A percentile compares a stretch with the other conserved stretches of the same genome.
Conservation (phyloP, 2,329 filamentous ascomycete species). For the Lachnellula suecica region DNA sequence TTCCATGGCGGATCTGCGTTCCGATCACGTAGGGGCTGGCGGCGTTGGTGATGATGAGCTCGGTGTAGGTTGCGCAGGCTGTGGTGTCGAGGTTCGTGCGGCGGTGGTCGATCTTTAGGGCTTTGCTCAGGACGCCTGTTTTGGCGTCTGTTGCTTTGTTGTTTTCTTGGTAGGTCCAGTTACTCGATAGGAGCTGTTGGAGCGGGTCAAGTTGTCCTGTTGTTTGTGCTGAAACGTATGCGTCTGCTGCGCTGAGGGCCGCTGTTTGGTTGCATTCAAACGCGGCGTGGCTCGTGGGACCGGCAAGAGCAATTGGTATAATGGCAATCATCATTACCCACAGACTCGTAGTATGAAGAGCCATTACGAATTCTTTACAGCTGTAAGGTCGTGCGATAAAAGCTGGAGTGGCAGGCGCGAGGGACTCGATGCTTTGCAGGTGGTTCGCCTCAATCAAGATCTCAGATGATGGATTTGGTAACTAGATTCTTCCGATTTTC, state of each 20-base stretch:
- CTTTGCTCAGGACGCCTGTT: conserved; percentile 8
- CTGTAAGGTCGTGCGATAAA: too few relatives aligned
- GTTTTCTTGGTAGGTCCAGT: conserved; percentile 13
- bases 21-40: conserved; percentile 14
- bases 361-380: too few relatives aligned
- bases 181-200: conserved; percentile 2
- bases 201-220: conserved; percentile 6
- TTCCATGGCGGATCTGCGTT: conserved; percentile 8
- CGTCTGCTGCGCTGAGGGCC: conserved; percentile 8
- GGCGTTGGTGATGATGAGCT: conserved; percentile 10
- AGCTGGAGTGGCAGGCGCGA: too few relatives aligned
- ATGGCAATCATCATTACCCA: too few relatives aligned
- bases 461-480: too few relatives aligned
- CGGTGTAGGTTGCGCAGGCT: conserved; percentile 13
- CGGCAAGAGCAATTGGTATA: too few relatives aligned
- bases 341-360: too few relatives aligned
- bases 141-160: conserved; percentile 4
- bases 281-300: too few relatives aligned
- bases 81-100: conserved; percentile 8
- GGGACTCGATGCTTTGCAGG: too few relatives aligned
- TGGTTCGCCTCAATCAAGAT: too few relatives aligned
- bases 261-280: conserved; percentile 5
- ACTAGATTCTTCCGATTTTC: too few relatives aligned
- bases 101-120: conserved; percentile 15
- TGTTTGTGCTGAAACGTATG: conserved; percentile 13